A percentile compares a stretch with the other conserved stretches of the same genome.
phyloP scores from a whole-genome alignment of 2,329 filamentous ascomycete genomes.

The Aspergillus eucalypticola region DNA sequence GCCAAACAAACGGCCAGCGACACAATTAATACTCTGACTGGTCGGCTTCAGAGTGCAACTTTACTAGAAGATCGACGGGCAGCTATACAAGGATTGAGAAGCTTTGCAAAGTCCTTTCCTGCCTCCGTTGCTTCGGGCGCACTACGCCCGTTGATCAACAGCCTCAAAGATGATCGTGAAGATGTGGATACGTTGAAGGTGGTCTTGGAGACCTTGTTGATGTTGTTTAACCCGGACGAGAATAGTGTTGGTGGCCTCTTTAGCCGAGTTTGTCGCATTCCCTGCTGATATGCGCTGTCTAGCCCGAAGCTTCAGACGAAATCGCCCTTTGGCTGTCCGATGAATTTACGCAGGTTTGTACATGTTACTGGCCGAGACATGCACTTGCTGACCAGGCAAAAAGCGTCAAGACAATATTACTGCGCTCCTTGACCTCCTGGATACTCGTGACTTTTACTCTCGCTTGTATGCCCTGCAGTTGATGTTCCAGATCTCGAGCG shows the following conservation, averaged over 20 bases:
- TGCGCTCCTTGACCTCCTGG: constrained; percentile 82
- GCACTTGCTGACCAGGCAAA: constrained; percentile 50
- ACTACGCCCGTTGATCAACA: constrained; percentile 82
- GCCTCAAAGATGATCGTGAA: constrained; percentile 81
- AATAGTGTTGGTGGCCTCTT: constrained; percentile 52
- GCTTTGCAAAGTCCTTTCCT: constrained; percentile 94
- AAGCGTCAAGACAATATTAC: constrained; percentile 94
- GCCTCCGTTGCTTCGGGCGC: constrained; percentile 93
- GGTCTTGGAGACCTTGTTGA: constrained; percentile 89
- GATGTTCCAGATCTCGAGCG: constrained; percentile 79
- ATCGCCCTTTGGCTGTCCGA: constrained; percentile 95
- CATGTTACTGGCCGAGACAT: constrained; percentile 6
- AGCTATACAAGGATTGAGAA: constrained; percentile 87
- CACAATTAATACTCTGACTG: constrained; percentile 87
- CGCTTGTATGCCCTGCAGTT: constrained; percentile 89
- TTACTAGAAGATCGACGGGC: constrained; percentile 91
- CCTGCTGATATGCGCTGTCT: constrained; percentile 33
- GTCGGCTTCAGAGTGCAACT: constrained; percentile 82
- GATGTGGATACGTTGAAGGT: constrained; percentile 97
- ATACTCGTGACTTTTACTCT: constrained; percentile 83
- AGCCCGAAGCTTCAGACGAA: constrained; percentile 94
- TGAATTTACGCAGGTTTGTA: constrained; percentile 82
- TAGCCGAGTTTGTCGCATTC: not conserved
- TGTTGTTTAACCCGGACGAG: constrained; percentile 77
- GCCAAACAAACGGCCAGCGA: constrained; percentile 95